phyloP scores from a whole-genome alignment of 495 filamentous ascomycete species.

The Talaromyces trachyspermus region DNA sequence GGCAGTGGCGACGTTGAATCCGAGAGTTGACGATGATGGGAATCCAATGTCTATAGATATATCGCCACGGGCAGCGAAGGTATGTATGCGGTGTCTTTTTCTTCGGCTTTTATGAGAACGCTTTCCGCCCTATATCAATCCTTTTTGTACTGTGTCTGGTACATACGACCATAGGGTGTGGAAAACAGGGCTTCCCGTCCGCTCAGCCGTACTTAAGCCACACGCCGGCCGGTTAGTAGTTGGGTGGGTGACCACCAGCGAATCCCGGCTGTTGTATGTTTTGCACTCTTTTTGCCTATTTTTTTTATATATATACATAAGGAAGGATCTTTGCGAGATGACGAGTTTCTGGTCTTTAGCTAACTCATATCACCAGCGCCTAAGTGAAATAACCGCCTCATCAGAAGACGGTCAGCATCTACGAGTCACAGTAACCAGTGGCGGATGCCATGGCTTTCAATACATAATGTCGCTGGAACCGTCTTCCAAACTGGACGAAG shows the following conservation, averaged over 20 bases:
- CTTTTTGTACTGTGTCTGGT: too few relatives aligned
- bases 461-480: constrained; percentile 85
- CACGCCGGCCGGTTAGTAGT: too few relatives aligned
- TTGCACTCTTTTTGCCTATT: constrained; percentile 19
- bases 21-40: constrained; percentile 67
- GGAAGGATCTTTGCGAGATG: too few relatives aligned
- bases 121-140: too few relatives aligned
- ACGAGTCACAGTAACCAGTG: constrained; percentile 82
- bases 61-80: constrained; percentile 71
- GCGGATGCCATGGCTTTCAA: constrained; percentile 97
- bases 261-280: constrained; percentile 45
- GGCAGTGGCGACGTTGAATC: constrained; percentile 50
- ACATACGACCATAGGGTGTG: too few relatives aligned
- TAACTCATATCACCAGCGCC: constrained; percentile 41
- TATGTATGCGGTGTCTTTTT: constrained; percentile 32
- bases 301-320: background rate
- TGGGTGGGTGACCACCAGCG: constrained; percentile 46
- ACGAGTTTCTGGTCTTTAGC: background rate
- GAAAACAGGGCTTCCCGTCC: constrained; percentile 42
- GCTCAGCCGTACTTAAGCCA: constrained; percentile 46
- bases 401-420: constrained; percentile 49
- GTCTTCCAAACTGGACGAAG: constrained; percentile 45
- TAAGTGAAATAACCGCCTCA: constrained; percentile 51
- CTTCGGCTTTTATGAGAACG: too few relatives aligned
- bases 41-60: constrained; percentile 73